Evolutionary conservation across 108 stramenopile species (phyloP), one percentile per base, ranked within the genome.

Genomic region (Cylindrotheca fusiformis): DNA sequence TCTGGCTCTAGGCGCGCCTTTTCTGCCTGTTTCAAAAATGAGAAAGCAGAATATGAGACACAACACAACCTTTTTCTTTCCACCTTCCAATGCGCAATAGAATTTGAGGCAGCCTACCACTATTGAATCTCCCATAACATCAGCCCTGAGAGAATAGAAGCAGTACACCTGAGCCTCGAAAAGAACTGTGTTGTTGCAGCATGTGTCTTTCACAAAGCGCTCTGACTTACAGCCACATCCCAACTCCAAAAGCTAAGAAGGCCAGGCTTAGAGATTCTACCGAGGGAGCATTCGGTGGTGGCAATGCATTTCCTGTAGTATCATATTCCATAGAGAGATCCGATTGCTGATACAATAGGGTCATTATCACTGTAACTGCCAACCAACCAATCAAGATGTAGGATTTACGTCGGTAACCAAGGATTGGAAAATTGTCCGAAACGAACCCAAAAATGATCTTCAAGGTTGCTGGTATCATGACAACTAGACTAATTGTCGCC

Each of bases 341-440:
- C 14, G 71, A 75, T 33, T 58, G 59, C 8, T 58, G 3, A 24
- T 72, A 29, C 2, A 90, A 69, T 27, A 63, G 14, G 6, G 75
- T 24, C 83, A 90, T 82, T 17, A 69, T 67, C 17, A 80, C 29
- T 44, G 74, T 75, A 3, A 70, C 68, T 20, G 78, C 36, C n/a
- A 48, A 50, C 88, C 88, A 90, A n/a, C 88, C 88, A n/a, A 86
- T n/a, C 4, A 78, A 52, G 81, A 90, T 85, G 74, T 90, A 90
- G 0, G 83, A 79, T 56, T 90, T 90, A 24, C 88, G 71, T 28
- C 85, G 69, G 48, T 81, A 86, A 0, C 85, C 83, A 4, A 52
- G 48, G 19, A 90, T 48, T 3, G 84, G 88, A 10, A 77, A 33
- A 59, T 77, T 88, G 54, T 88, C 86, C 63, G 71, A 73, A 1